Evolutionary conservation across 495 filamentous ascomycete genomes (phyloP).

Genomic region (Aspergillus mulundensis): DNA sequence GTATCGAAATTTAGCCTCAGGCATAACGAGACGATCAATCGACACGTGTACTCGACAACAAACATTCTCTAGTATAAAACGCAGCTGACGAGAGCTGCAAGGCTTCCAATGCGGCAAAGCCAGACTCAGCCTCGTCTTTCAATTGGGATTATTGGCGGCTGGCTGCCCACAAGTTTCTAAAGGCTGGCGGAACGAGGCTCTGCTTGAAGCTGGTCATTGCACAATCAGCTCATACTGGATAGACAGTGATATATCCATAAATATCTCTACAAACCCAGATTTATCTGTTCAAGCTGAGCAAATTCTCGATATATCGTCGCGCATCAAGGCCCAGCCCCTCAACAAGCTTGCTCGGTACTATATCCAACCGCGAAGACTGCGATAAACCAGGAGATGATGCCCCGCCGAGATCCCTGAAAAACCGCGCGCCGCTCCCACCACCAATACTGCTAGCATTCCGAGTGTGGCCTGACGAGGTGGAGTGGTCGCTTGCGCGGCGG

Average conservation of each 20-base stretch:
- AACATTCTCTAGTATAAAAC: background rate
- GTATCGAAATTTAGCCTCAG: background rate
- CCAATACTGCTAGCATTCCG: conserved; percentile 19
- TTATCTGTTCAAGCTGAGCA: conserved; percentile 72
- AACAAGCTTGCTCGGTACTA: conserved; percentile 62
- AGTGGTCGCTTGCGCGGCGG: conserved; percentile 68
- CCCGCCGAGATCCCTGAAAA: conserved; percentile 46
- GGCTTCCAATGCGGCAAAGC: conserved; percentile 5
- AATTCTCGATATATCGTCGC: conserved; percentile 75
- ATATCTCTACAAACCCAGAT: background rate
- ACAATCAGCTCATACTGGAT: background rate
- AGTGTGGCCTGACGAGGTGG: conserved; percentile 23
- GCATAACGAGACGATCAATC: background rate
- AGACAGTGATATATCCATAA: too few species aligned
- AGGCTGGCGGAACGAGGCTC: background rate
- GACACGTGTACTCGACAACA: conserved; percentile 1
- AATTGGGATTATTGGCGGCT: too few species aligned
- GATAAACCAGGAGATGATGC: conserved; percentile 27
- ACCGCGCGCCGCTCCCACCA: conserved; percentile 41
- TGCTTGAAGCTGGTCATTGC: background rate
- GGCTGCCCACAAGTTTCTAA: too few species aligned
- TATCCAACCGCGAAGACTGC: conserved; percentile 32
- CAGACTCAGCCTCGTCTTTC: background rate
- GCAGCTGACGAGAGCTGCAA: background rate
- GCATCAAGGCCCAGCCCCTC: conserved; percentile 89